These are phyloP conservation scores for Saitozyma sp. DNA, from an alignment of 768 basidiomycete genomes.

Conservation along the genomic window DNA sequence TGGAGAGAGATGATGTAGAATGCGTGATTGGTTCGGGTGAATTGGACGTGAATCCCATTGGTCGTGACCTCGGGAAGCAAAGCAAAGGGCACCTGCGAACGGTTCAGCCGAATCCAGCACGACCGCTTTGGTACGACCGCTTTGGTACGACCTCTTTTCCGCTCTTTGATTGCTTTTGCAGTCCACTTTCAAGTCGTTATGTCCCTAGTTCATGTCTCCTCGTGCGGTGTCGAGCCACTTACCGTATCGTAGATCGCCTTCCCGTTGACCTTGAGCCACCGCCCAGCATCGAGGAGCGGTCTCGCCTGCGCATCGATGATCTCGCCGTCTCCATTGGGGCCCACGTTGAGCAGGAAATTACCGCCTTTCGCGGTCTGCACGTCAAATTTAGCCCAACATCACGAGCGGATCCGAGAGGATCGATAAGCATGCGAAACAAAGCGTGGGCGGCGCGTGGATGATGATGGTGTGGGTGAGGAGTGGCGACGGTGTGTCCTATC, in stretches of 20 bases:
- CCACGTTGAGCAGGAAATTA: slow-evolving; percentile 11
- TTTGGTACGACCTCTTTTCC: neutral
- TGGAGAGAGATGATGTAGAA: slow-evolving; percentile 7
- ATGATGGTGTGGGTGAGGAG: neutral
- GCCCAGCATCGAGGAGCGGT: slow-evolving; percentile 4
- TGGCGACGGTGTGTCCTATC: neutral
- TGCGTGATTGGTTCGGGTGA: slow-evolving; percentile 1
- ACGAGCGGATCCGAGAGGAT: no score
- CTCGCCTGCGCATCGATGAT: slow-evolving; percentile 8
- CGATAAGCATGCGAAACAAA: neutral
- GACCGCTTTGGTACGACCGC: neutral
- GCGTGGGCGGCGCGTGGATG: neutral
- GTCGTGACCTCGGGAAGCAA: slow-evolving; percentile 7
- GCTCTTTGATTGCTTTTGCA: no score
- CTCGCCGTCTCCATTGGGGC: slow-evolving; percentile 8
- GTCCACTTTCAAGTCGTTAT: neutral
- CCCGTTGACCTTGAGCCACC: slow-evolving; percentile 11
- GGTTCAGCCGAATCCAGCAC: neutral
- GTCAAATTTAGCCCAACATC: neutral
- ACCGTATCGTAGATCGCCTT: slow-evolving; percentile 12
- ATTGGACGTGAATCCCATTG: neutral
- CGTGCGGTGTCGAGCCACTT: neutral
- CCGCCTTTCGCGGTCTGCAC: slow-evolving; percentile 8
- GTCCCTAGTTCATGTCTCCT: neutral
- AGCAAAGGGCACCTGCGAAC: slow-evolving; percentile 4